Base-by-base conservation (phyloP, 345 rosid species). In the Pugionium dolabratum region DNA sequence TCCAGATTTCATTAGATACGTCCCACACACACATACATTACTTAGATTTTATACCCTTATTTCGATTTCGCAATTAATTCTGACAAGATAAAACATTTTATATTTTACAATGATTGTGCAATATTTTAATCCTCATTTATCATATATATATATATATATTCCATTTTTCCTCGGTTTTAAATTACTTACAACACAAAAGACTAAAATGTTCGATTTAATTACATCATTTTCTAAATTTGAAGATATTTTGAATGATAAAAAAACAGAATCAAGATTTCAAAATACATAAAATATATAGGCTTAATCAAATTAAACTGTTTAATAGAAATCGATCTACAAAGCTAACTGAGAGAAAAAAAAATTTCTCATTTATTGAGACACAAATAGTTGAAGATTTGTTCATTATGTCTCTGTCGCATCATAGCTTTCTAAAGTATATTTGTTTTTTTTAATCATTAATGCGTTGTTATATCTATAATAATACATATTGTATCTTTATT, bases 31-130 rank as follows among this genome's bases (percentile, higher is more conserved):
- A 78, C 44, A 56, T 64, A 72, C 49, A 55, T 63, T 66, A 60
- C 89, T 76, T 84, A 86, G 88, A 87, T 87, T 84, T 84, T 83
- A 76, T 86, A 81, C 83, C 74, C 66, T 69, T 59, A 58, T 59
- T 36, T 72, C 59, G 62, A 66, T 73, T 51, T 51, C n/a, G 7
- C 66, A 73, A 40, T 73, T 59, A 65, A 57, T 59, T 66, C 66
- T 73, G 42, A 49, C 70, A 57, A 41, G 32, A 4, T 6, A 54
- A 45, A 27, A 40, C 27, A 57, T 56, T 64, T 49, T 54, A 39
- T 64, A 26, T 40, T 41, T 31, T 9, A 52, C 62, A 66, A 66
- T 67, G 41, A 73, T 59, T 66, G 67, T 64, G 28, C 47, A 39
- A 50, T 73, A 66, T 73, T 58, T 9, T 43, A 59, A 58, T 64